Evolutionary conservation across 805 yeast species (phyloP), one percentile per base, ranked within the genome.

Genomic region (Saccharomycopsis synnaedendra): DNA sequence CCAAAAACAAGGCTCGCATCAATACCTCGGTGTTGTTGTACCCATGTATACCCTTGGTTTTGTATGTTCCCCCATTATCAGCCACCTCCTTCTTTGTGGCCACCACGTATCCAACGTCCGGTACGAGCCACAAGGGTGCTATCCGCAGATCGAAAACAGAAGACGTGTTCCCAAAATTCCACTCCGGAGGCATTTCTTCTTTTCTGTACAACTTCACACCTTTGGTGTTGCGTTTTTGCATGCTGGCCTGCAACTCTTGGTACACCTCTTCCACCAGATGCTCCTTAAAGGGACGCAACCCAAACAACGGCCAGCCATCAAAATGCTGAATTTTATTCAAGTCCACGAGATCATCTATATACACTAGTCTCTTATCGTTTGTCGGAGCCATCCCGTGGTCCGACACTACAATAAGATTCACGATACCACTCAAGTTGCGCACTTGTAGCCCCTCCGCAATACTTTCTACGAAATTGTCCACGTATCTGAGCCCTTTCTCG

Each of bases 301-400:
- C 95, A 56, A 72, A 80, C 47, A 86, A 65, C n/a, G 95, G 95
- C 88, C 90, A 84, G 19, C 93, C 95, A 57, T 82, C 88, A 32
- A 72, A 64, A 56, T 80, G 78, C 50, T 78, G 80, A 42, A 85
- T 70, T 49, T 70, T 67, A 3, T 57, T 55, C 51, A 73, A 51
- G 56, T 78, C 78, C 7, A 86, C 63, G 11, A 85, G 52, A 54
- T 87, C 93, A 60, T 87, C 96, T 51, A 89, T 62, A 52, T 76
- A 77, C 1, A 88, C 64, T 7, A 85, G 61, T 51, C 95, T 66
- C 8, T 79, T 75, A 0, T 85, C 73, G 10, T n/a, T n/a, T 1
- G 95, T 83, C 5, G 95, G 90, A 0, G 94, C 82, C 95, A 87
- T 88, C 7, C 96, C 96, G 60, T 88, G 96, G 61, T 89, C 96